These are phyloP conservation scores for Gnaphalium uliginosum DNA, from an alignment of 129 eudicot genomes.

Conservation along the genomic window DNA sequence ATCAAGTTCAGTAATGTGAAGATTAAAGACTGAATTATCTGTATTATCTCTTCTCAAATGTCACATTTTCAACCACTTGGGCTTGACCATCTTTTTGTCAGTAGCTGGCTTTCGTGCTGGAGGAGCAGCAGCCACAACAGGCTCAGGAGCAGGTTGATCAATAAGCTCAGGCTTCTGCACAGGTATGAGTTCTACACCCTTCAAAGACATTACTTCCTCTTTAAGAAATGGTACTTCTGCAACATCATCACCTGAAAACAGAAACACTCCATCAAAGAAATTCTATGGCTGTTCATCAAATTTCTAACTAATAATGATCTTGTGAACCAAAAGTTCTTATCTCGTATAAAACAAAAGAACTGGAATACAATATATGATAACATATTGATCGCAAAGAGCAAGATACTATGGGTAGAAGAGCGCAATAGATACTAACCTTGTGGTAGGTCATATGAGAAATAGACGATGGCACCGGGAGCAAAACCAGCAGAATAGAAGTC, in stretches of 20 bases:
- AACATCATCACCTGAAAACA: constrained; percentile 43
- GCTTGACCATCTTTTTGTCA: constrained; percentile 67
- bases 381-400: background rate
- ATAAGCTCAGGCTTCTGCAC: constrained; percentile 39
- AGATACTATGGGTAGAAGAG: background rate
- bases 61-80: constrained; percentile 89
- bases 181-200: constrained; percentile 47
- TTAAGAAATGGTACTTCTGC: constrained; percentile 54
- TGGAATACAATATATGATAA: background rate
- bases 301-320: background rate
- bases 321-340: background rate
- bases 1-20: background rate
- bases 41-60: constrained; percentile 1
- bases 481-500: constrained; percentile 91
- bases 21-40: background rate
- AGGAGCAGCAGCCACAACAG: constrained; percentile 38
- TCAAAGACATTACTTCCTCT: constrained; percentile 68
- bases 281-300: background rate
- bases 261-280: background rate
- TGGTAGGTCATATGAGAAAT: constrained; percentile 71
- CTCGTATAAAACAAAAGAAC: background rate
- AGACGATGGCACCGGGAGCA: constrained; percentile 88
- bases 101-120: constrained; percentile 42
- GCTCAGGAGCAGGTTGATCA: constrained; percentile 35
- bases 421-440: constrained; percentile 51